A percentile compares a stretch with the other conserved stretches of the same genome.
Conservation (phyloP, 116 monocot species). For the Zostera marina region DNA sequence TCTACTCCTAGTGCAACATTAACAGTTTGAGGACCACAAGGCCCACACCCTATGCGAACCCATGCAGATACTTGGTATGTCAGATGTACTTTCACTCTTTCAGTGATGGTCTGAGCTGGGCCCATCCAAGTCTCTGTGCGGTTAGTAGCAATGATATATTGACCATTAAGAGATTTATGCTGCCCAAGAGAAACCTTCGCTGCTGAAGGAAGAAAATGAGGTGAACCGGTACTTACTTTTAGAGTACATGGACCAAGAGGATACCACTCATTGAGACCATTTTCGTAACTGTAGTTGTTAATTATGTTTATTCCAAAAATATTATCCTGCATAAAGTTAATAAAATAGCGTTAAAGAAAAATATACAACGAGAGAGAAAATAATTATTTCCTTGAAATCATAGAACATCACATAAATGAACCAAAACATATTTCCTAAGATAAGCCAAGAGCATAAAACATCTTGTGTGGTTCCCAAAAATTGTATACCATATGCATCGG, state of each 20-base stretch:
- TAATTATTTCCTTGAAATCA: no score
- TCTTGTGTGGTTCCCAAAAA: no score
- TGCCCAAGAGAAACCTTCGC: conserved; percentile 21
- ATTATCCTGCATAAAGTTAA: conserved; percentile 20
- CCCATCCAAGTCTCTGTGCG: conserved; percentile 79
- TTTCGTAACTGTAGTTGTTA: conserved; percentile 31
- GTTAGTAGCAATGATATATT: conserved; percentile 25
- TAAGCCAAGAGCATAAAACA: no score
- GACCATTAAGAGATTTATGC: conserved; percentile 21
- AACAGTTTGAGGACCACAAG: conserved; percentile 32
- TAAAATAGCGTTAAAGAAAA: conserved; percentile 1
- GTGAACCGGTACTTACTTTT: conserved; percentile 30
- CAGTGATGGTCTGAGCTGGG: conserved; percentile 54
- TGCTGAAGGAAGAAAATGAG: conserved; percentile 27
- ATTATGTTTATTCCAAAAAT: conserved; percentile 43
- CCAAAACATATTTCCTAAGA: no score
- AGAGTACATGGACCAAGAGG: conserved; percentile 65
- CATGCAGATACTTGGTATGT: conserved; percentile 76
- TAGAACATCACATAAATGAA: no score
- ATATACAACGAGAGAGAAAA: not conserved
- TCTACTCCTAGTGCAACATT: conserved; percentile 62
- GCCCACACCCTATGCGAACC: conserved; percentile 47
- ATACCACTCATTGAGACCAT: conserved; percentile 48
- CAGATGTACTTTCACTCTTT: conserved; percentile 38
- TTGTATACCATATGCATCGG: no score